phyloP scores from a whole-genome alignment of 176 grass and related monocot genomes.

The Triticum urartu region DNA sequence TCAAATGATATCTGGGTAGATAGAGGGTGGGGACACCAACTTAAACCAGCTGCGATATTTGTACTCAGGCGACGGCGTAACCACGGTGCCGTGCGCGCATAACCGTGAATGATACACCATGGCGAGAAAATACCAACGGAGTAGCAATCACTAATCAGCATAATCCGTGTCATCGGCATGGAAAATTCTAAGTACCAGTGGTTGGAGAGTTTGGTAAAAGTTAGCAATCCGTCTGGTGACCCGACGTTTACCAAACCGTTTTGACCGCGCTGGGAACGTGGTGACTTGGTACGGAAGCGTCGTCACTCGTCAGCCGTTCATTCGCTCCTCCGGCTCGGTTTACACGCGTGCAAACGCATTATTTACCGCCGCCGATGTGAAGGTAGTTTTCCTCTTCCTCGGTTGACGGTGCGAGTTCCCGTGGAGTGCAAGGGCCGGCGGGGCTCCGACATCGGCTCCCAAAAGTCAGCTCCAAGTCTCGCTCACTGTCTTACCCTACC shows the following conservation, averaged over 20 bases:
- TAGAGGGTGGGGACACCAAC: neutral
- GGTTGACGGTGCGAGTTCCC: slow-evolving; percentile 19
- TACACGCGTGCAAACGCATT: neutral
- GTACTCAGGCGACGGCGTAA: neutral
- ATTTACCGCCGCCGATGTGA: slow-evolving; percentile 24
- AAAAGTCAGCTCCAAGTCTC: slow-evolving; percentile 21
- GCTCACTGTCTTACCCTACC: neutral
- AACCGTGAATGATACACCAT: neutral
- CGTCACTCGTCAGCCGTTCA: neutral
- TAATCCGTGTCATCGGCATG: neutral
- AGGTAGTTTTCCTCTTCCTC: slow-evolving; percentile 6
- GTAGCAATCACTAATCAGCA: neutral
- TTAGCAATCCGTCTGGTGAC: neutral
- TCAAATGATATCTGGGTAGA: neutral
- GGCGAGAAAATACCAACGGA: neutral
- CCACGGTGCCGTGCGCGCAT: neutral
- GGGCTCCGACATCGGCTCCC: slow-evolving; percentile 22
- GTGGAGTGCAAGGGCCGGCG: slow-evolving; percentile 23
- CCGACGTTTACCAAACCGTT: neutral
- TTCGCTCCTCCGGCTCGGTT: neutral
- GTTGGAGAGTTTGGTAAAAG: neutral
- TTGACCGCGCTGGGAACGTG: neutral
- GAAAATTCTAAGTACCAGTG: neutral
- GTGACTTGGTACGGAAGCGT: slow-evolving; percentile 20
- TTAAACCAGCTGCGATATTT: neutral